Conservation (phyloP, 768 basidiomycete species). For the Collybia sordida region DNA sequence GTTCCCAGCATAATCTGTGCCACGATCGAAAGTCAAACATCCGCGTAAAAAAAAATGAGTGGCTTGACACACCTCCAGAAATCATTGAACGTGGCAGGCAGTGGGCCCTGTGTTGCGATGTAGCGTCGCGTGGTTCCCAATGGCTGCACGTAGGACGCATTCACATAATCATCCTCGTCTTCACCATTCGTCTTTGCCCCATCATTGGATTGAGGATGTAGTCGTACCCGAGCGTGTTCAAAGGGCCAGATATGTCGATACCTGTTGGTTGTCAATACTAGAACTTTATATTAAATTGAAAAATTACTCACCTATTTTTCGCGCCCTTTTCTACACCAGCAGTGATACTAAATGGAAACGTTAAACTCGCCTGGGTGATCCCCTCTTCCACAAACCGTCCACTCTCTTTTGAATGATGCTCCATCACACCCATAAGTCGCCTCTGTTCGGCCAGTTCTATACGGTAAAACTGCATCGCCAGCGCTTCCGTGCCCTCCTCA, state of each 20-base stretch:
- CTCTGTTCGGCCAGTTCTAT: constrained; percentile 92
- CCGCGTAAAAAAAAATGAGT: constrained; percentile 1
- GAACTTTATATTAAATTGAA: not conserved
- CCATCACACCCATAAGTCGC: constrained; percentile 87
- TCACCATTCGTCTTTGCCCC: constrained; percentile 11
- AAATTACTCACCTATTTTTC: constrained; percentile 73
- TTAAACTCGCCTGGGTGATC: constrained; percentile 9
- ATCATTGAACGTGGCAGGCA: constrained; percentile 85
- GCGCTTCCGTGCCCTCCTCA: constrained; percentile 71
- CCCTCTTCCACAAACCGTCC: constrained; percentile 19
- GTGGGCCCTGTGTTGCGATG: constrained; percentile 94
- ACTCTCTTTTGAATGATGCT: constrained; percentile 77
- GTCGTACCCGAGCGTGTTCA: constrained; percentile 87
- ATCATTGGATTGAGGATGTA: constrained; percentile 37
- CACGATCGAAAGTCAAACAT: not conserved
- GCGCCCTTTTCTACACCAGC: constrained; percentile 94
- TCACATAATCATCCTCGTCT: constrained; percentile 87
- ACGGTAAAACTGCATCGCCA: constrained; percentile 92
- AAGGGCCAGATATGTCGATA: constrained; percentile 99
- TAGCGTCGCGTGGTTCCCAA: constrained; percentile 79
- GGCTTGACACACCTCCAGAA: constrained; percentile 82
- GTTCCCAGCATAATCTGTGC: constrained; percentile 84
- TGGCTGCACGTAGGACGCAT: constrained; percentile 92
- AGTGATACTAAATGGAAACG: constrained; percentile 89
- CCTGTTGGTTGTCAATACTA: constrained; percentile 33